Percentiles rank a stretch among this genome's conserved stretches.
These are phyloP conservation scores for Capsicum rhomboideum DNA, from an alignment of 257 asterid genomes.

Conservation along the genomic window DNA sequence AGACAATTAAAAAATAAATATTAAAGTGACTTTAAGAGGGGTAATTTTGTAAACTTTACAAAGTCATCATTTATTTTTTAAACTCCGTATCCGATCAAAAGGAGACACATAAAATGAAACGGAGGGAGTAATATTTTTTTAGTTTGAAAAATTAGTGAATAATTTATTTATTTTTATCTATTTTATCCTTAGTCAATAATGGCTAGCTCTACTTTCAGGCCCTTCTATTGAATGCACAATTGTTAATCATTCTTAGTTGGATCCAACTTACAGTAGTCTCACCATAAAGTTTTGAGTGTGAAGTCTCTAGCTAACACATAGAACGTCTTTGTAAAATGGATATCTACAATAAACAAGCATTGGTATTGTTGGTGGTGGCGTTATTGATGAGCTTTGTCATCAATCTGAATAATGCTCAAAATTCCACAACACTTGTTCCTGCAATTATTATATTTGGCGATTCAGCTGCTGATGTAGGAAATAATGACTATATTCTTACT, in stretches of 20 bases:
- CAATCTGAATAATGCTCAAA: conserved; percentile 31
- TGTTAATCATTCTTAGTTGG: not conserved
- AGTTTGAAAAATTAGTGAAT: no score
- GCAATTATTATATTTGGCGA: conserved; percentile 83
- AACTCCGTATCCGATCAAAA: no score
- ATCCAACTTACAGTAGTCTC: not conserved
- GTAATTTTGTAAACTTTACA: no score
- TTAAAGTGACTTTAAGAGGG: no score
- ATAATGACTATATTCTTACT: conserved; percentile 59
- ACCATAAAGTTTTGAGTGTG: not conserved
- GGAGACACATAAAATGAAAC: no score
- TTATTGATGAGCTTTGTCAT: conserved; percentile 12
- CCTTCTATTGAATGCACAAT: conserved; percentile 5
- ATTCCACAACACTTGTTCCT: conserved; percentile 40
- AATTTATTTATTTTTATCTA: no score
- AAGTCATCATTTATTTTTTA: no score
- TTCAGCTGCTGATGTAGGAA: conserved; percentile 74
- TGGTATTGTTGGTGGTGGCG: conserved; percentile 13
- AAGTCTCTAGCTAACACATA: not conserved
- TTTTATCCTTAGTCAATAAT: no score
- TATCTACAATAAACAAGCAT: not conserved
- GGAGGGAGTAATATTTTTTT: no score
- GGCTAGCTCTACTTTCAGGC: conserved; percentile 6
- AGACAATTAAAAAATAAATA: no score
- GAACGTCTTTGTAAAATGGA: conserved; percentile 10